These are phyloP conservation scores for Mangifera indica DNA, from an alignment of 345 rosid genomes.

Conservation along the genomic window DNA sequence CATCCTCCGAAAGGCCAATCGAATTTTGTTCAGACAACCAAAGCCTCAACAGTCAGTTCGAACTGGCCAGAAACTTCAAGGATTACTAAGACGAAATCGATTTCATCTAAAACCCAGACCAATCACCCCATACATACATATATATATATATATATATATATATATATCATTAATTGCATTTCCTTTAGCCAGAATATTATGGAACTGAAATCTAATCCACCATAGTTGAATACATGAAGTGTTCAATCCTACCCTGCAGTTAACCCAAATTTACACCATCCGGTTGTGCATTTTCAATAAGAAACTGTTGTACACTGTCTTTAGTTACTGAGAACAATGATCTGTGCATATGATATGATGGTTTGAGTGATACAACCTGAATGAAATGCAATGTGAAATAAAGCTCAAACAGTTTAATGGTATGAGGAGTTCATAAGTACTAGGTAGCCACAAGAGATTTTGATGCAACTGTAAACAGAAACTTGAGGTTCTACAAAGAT, in stretches of 20 bases:
- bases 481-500: not conserved
- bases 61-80: not conserved
- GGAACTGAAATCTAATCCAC: not conserved
- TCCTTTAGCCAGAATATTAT: not conserved
- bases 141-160: too few species aligned
- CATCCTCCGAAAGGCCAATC: not conserved
- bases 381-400: too few species aligned
- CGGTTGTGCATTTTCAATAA: too few species aligned
- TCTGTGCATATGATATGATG: not conserved
- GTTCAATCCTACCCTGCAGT: not conserved
- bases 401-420: not conserved
- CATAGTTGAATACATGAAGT: not conserved
- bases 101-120: slow-evolving; percentile 2
- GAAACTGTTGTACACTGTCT: not conserved
- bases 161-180: not conserved
- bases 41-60: not conserved
- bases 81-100: not conserved
- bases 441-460: slow-evolving; percentile 8
- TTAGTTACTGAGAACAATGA: not conserved
- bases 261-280: not conserved
- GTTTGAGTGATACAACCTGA: not conserved
- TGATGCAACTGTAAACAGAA: not conserved
- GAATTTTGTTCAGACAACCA: not conserved
- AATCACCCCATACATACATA: not conserved
- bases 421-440: not conserved